Percentiles rank a stretch among this genome's conserved stretches.
These are phyloP conservation scores for Gossypioides kirkii DNA, from an alignment of 345 rosid genomes.

Conservation along the genomic window DNA sequence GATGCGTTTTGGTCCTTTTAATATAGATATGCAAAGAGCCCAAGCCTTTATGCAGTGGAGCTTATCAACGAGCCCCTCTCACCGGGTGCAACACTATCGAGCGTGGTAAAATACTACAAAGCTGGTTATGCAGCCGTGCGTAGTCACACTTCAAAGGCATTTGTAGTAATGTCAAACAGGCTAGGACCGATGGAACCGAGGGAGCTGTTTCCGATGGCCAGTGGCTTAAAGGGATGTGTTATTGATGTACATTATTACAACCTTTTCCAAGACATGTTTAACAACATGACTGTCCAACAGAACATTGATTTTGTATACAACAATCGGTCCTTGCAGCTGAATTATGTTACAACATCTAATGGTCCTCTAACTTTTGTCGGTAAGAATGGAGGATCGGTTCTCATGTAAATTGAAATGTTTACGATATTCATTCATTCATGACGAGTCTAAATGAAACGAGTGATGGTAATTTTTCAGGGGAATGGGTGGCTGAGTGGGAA, in stretches of 20 bases:
- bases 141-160: slow-evolving; percentile 41
- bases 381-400: slow-evolving; percentile 8
- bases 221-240: slow-evolving; percentile 32
- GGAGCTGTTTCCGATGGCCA: slow-evolving; percentile 47
- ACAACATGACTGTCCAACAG: slow-evolving; percentile 38
- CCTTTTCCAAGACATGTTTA: slow-evolving; percentile 27
- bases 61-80: slow-evolving; percentile 57
- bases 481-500: slow-evolving; percentile 67
- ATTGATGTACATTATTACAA: slow-evolving; percentile 61
- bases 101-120: slow-evolving; percentile 35
- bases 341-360: slow-evolving; percentile 30
- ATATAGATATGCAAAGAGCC: slow-evolving; percentile 44
- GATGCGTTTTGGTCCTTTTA: background rate
- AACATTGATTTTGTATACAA: slow-evolving; percentile 45
- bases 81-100: slow-evolving; percentile 40
- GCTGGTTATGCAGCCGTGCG: slow-evolving; percentile 51
- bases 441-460: background rate
- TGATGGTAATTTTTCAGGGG: slow-evolving; percentile 31
- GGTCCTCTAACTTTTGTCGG: slow-evolving; percentile 64
- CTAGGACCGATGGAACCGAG: slow-evolving; percentile 33
- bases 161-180: slow-evolving; percentile 51
- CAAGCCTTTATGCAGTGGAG: slow-evolving; percentile 51
- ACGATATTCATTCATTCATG: background rate
- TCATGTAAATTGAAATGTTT: background rate
- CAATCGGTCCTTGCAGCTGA: slow-evolving; percentile 32